Conservation (phyloP, 768 basidiomycete species). For the Suillus ampliporus region DNA sequence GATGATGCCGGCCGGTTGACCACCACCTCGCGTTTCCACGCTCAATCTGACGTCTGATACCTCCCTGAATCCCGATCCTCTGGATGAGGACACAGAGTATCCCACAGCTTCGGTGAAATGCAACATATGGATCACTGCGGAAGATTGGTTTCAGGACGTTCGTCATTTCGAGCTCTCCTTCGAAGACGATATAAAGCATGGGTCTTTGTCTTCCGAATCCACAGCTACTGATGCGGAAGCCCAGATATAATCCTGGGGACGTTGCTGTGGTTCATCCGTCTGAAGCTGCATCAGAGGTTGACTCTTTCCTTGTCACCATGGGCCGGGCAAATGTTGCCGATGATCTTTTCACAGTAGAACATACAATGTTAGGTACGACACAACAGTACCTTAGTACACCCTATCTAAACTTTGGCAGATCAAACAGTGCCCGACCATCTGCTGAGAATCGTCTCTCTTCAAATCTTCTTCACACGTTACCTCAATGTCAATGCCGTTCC, state of each 20-base stretch:
- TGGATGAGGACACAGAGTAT: conserved; percentile 44
- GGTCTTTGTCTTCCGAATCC: conserved; percentile 16
- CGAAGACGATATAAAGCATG: conserved; percentile 64
- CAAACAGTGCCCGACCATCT: conserved; percentile 73
- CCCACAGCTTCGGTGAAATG: conserved; percentile 56
- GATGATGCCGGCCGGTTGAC: conserved; percentile 18
- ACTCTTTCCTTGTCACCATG: conserved; percentile 63
- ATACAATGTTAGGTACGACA: conserved; percentile 43
- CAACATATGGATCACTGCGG: conserved; percentile 76
- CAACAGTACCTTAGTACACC: not conserved
- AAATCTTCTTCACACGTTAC: conserved; percentile 73
- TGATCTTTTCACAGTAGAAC: conserved; percentile 44
- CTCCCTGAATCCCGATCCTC: conserved; percentile 34
- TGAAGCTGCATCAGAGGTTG: conserved; percentile 64
- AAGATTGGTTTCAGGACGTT: conserved; percentile 94
- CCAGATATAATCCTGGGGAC: conserved; percentile 81
- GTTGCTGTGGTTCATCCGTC: conserved; percentile 81
- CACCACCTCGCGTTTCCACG: conserved; percentile 37
- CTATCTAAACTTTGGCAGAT: conserved; percentile 37
- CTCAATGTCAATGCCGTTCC: conserved; percentile 89
- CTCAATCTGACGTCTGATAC: not conserved
- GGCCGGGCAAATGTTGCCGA: conserved; percentile 74
- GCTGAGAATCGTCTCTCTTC: conserved; percentile 66
- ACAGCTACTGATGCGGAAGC: conserved; percentile 5
- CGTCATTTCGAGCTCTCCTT: conserved; percentile 84